Base-by-base conservation (phyloP, 768 basidiomycete genomes). In the Amanita jacksonii region DNA sequence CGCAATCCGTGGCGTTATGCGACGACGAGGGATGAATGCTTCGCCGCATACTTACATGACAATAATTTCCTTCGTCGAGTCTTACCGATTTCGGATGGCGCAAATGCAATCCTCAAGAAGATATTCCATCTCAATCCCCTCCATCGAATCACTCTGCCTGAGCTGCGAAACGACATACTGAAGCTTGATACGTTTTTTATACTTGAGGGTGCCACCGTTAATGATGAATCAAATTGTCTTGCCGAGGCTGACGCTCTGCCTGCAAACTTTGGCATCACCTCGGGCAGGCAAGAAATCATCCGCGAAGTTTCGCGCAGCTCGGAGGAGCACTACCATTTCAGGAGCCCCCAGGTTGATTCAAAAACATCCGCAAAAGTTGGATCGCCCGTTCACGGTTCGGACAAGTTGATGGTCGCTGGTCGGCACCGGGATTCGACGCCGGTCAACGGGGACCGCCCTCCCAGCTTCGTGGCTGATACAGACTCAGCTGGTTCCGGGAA, bases 1-100 rank as follows among this genome's bases (percentile, higher is more conserved):
- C 73, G 82, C 19, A 81, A 79, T 51, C 85, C 85, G 8, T 92
- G 89, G 90, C 68, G 73, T 41, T 72, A 74, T 52, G 85, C 87
- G 3, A 74, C 68, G 51, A 68, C 67, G 48, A 70, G 62, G 22
- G 86, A 91, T 63, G 73, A 76, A 39, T 79, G 75, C 46, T 91
- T 82, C 65, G 56, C 66, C 7, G 72, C 75, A 10, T 91, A 70
- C 65, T 59, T 84, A 47, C 63, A 70, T 49, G 68, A 88, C 54
- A 68, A 64, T 35, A 63, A 84, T 52, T 82, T 78, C 56, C 72
- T 91, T 30, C 71, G 71, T 37, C 61, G 71, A 15, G 76, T 79
- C 48, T 71, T 91, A 15, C 87, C 86, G 22, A 84, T 92, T 54
- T 88, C 87, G 8, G 51, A 62, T 32, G 73, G 69, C 9, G 73